Base-by-base conservation (phyloP, 2,329 filamentous ascomycete species). In the Fusarium dlaminii region DNA sequence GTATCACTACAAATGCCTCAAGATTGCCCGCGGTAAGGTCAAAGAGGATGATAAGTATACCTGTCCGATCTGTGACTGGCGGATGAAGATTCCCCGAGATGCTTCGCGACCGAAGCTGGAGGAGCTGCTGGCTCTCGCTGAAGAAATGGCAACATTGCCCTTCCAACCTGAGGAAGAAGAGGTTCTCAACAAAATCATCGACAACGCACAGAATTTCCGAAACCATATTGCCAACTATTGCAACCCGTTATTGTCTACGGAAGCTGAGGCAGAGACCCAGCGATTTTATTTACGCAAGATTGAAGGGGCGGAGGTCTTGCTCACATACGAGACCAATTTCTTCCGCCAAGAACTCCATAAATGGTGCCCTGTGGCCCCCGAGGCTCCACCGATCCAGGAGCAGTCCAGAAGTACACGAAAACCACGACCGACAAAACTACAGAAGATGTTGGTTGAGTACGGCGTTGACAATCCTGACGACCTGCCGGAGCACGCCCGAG, bases 11-110 rank as follows among this genome's bases (percentile, higher is more conserved):
- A 98, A 98, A 82, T 99, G 96, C 79, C 87, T 99, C 42, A 99
- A 99, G 85, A 98, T 99, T 79, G 96, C 96, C 6, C 91, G 96
- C 56, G 96, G 96, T 59, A 99, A 98, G 81, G 94, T 99, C 78
- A 98, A 98, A 84, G 96, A 98, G 80, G 96, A 98, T 72, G 96
- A 98, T 80, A 98, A 97, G 81, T 99, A 98, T 81, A 98, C 96
- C 3, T 99, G 96, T 79, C 96, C 96, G 0, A 97, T 99, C 71
- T 99, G 96, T 81, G 96, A 99, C 81, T 98, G 95, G 91, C 92
- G 96, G 24, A 93, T 98, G 80, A 97, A 96, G 84, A 98, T 99
- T 60, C 96, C 96, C 32, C 94, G 96, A 51, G 96, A 99, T 86
- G 96, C 96, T 30, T 95, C 96, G 29, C 92, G 96, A 34, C 96